phyloP scores from a whole-genome alignment of 2,329 filamentous ascomycete species.

The Fusarium dlaminii region DNA sequence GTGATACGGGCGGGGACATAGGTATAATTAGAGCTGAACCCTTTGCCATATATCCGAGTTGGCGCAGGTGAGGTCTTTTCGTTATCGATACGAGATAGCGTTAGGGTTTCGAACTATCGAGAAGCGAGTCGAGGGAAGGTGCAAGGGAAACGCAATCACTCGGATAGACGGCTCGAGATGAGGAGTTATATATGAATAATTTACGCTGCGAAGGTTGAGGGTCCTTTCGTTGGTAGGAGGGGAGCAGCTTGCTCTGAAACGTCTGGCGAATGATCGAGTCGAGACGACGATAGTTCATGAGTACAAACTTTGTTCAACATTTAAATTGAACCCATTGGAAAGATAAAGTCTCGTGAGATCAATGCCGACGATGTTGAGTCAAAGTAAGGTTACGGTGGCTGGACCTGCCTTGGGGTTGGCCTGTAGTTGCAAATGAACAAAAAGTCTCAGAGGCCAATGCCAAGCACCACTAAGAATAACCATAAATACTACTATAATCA shows the following conservation, averaged over 20 bases:
- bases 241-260: constrained; percentile 2
- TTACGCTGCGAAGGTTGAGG: background rate
- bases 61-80: background rate
- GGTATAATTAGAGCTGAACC: constrained; percentile 5
- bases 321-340: background rate
- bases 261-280: background rate
- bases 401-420: background rate
- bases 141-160: background rate
- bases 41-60: background rate
- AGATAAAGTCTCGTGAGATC: background rate
- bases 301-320: background rate
- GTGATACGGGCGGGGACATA: background rate
- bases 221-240: background rate
- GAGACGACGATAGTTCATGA: background rate
- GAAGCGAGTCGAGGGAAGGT: background rate
- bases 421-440: background rate
- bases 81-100: background rate
- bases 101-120: background rate
- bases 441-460: background rate
- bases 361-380: background rate
- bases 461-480: constrained; percentile 11
- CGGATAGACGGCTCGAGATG: background rate
- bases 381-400: background rate
- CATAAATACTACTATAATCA: constrained; percentile 4
- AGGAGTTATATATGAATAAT: background rate